A percentile compares a stretch with the other conserved stretches of the same genome.
These are phyloP conservation scores for Phytophthora sansomeana DNA, from an alignment of 352 stramenopile species.

Conservation along the genomic window DNA sequence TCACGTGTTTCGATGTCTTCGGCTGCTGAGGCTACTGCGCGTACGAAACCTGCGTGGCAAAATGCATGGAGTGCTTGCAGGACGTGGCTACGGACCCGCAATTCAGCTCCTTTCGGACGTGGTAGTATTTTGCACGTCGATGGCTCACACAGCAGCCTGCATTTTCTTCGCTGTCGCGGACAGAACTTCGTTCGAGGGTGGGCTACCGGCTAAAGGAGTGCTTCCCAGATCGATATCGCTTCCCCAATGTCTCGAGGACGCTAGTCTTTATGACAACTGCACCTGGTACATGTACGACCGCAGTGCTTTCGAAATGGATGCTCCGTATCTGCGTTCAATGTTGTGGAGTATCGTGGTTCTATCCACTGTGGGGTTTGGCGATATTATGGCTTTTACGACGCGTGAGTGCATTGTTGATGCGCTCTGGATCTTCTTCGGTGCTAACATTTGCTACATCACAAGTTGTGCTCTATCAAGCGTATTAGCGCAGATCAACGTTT, in stretches of 20 bases:
- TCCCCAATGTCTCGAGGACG: slow-evolving; percentile 55
- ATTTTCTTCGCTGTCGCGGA: slow-evolving; percentile 70
- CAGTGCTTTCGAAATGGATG: slow-evolving; percentile 65
- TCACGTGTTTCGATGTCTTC: slow-evolving; percentile 47
- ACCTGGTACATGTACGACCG: slow-evolving; percentile 79
- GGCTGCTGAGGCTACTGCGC: slow-evolving; percentile 58
- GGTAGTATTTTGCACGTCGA: slow-evolving; percentile 49
- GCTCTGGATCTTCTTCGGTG: slow-evolving; percentile 77
- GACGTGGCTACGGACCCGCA: slow-evolving; percentile 48
- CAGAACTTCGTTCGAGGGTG: slow-evolving; percentile 47
- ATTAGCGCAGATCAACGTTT: slow-evolving; percentile 58
- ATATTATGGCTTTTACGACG: slow-evolving; percentile 70
- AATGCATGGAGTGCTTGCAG: slow-evolving; percentile 55
- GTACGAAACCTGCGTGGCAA: slow-evolving; percentile 47
- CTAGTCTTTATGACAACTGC: slow-evolving; percentile 63
- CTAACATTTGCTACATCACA: slow-evolving; percentile 81
- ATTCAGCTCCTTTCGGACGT: slow-evolving; percentile 62
- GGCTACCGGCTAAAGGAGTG: slow-evolving; percentile 46
- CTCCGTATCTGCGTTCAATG: slow-evolving; percentile 66
- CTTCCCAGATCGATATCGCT: slow-evolving; percentile 40
- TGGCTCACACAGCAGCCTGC: slow-evolving; percentile 56
- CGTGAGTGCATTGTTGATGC: slow-evolving; percentile 61
- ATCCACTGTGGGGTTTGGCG: slow-evolving; percentile 76
- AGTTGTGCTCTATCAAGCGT: slow-evolving; percentile 66
- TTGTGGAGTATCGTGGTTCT: slow-evolving; percentile 79